Conservation (phyloP, 2,329 filamentous ascomycete genomes). For the Thelonectria olida region DNA sequence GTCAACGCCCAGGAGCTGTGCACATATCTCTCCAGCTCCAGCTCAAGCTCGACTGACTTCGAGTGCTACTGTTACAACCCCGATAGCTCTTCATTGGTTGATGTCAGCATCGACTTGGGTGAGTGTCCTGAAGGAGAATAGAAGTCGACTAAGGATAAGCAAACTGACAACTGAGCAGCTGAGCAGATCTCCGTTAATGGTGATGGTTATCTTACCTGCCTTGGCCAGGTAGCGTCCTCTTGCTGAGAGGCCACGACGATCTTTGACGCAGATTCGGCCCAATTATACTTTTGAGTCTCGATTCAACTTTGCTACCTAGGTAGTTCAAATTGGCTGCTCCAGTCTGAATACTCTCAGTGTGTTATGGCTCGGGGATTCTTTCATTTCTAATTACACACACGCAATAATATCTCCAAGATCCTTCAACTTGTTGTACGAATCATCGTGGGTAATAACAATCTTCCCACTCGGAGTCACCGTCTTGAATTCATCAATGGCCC, state of each 20-base stretch:
- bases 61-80: conserved; percentile 8
- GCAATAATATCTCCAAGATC: too few relatives aligned
- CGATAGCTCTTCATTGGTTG: not conserved
- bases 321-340: too few relatives aligned
- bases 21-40: conserved; percentile 5
- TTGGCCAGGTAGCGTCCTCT: not conserved
- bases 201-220: conserved; percentile 11
- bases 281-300: too few relatives aligned
- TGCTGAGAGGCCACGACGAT: not conserved
- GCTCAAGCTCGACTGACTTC: not conserved
- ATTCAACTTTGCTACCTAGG: too few relatives aligned
- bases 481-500: too few relatives aligned
- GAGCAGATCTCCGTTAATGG: conserved; percentile 7
- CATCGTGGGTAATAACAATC: too few relatives aligned
- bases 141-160: not conserved
- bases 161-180: not conserved
- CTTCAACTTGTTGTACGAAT: too few relatives aligned
- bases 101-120: conserved; percentile 5
- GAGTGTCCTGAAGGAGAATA: not conserved
- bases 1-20: conserved; percentile 12
- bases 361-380: too few relatives aligned
- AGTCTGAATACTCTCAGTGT: too few relatives aligned
- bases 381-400: too few relatives aligned
- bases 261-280: too few relatives aligned
- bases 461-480: too few relatives aligned